Percentiles rank a stretch among this genome's conserved stretches.
Conservation (phyloP, 805 yeast genomes). For the Blastobotrys chiropterorum region DNA sequence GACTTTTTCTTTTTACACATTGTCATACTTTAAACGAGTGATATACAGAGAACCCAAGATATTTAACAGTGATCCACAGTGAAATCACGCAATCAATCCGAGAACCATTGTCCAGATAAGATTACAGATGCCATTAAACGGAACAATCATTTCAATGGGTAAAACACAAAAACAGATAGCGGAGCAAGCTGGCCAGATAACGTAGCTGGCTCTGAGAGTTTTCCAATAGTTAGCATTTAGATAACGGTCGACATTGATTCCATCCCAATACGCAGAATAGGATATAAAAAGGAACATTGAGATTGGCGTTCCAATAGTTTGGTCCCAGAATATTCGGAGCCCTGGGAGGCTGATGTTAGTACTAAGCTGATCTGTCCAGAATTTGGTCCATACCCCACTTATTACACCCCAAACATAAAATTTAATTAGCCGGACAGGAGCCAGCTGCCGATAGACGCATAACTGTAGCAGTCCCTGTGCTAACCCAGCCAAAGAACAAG, state of each 20-base stretch:
- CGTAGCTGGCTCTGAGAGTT: slow-evolving; percentile 18
- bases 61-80: too few relatives aligned
- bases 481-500: slow-evolving; percentile 28
- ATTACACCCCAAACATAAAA: slow-evolving; percentile 34
- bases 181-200: slow-evolving; percentile 25
- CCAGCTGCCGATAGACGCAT: slow-evolving; percentile 7
- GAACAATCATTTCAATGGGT: slow-evolving; percentile 19
- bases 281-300: slow-evolving; percentile 28
- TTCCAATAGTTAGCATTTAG: slow-evolving; percentile 20
- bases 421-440: slow-evolving; percentile 19
- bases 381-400: slow-evolving; percentile 32
- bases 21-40: too few relatives aligned
- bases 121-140: slow-evolving; percentile 22
- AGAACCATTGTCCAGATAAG: slow-evolving; percentile 22
- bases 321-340: slow-evolving; percentile 28
- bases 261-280: slow-evolving; percentile 33
- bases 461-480: slow-evolving; percentile 31
- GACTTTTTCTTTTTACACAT: too few relatives aligned
- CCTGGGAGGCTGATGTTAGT: slow-evolving; percentile 17
- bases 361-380: slow-evolving; percentile 32
- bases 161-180: slow-evolving; percentile 18
- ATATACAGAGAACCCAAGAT: too few relatives aligned
- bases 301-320: slow-evolving; percentile 30
- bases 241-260: slow-evolving; percentile 27
- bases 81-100: slow-evolving; percentile 12